These are phyloP conservation scores for Diaporthe vexans DNA, from an alignment of 2,329 filamentous ascomycete genomes.

Conservation along the genomic window DNA sequence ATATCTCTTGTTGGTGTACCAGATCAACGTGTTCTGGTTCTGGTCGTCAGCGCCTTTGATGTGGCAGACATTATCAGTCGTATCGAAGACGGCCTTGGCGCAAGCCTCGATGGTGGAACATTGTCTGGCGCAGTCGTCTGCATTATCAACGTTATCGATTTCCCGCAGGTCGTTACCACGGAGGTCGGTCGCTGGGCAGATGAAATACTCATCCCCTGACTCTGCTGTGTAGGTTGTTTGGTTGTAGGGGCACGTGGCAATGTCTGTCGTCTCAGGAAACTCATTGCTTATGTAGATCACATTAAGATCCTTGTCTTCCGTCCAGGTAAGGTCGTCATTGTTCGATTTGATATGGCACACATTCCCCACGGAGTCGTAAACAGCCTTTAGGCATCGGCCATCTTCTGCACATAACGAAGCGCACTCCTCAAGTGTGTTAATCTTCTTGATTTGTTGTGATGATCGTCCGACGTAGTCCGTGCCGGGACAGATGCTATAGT, in stretches of 20 bases:
- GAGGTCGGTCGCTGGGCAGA: slow-evolving; percentile 24
- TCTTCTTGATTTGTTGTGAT: neutral
- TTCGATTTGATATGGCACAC: slow-evolving; percentile 27
- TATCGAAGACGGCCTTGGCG: slow-evolving; percentile 30
- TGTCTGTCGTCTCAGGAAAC: slow-evolving; percentile 2
- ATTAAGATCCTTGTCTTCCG: neutral
- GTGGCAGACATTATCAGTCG: neutral
- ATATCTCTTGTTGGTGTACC: slow-evolving; percentile 33
- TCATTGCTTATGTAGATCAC: slow-evolving; percentile 28
- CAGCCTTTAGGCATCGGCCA: slow-evolving; percentile 25
- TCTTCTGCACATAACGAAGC: slow-evolving; percentile 26
- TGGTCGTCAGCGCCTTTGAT: slow-evolving; percentile 16
- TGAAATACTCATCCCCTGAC: neutral
- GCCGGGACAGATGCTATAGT: neutral
- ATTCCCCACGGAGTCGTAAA: slow-evolving; percentile 7
- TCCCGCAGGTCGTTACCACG: slow-evolving; percentile 2
- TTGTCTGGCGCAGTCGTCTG: neutral
- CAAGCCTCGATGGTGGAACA: neutral
- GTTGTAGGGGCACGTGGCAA: slow-evolving; percentile 18
- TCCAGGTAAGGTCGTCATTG: slow-evolving; percentile 19
- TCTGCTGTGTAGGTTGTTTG: slow-evolving; percentile 2
- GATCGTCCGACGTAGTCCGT: neutral
- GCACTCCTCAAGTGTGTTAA: slow-evolving; percentile 9
- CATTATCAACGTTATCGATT: neutral
- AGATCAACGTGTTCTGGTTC: slow-evolving; percentile 29